Conservation (phyloP, 495 filamentous ascomycete genomes). For the Penicillium longicatenatum region DNA sequence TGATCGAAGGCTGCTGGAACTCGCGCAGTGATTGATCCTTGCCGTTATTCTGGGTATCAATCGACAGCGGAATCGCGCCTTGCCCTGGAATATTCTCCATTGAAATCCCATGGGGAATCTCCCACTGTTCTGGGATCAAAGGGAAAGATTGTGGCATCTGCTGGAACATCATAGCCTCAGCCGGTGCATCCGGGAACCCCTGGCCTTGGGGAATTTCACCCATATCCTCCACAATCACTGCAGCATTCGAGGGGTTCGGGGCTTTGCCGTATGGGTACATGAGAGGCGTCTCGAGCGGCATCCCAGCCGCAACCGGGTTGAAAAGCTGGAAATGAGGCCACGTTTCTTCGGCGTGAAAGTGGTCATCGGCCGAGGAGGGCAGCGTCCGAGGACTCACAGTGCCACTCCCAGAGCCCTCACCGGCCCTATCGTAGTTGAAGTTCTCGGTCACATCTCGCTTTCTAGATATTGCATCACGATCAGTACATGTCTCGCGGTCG, state of each 20-base stretch:
- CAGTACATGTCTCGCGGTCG: not conserved
- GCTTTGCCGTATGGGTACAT: slow-evolving; percentile 44
- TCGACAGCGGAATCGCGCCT: slow-evolving; percentile 23
- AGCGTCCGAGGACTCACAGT: slow-evolving; percentile 46
- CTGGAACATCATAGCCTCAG: slow-evolving; percentile 40
- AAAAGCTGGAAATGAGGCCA: slow-evolving; percentile 47
- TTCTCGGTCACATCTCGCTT: slow-evolving; percentile 37
- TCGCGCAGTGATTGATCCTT: slow-evolving; percentile 27
- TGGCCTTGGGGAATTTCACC: slow-evolving; percentile 38
- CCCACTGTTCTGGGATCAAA: slow-evolving; percentile 39
- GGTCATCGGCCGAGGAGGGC: slow-evolving; percentile 48
- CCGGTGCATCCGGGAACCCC: slow-evolving; percentile 36
- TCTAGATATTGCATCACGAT: slow-evolving; percentile 13
- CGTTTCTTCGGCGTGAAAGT: slow-evolving; percentile 44
- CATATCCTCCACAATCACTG: slow-evolving; percentile 46
- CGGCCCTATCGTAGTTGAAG: slow-evolving; percentile 34
- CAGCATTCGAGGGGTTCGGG: slow-evolving; percentile 26
- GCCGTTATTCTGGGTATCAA: slow-evolving; percentile 26
- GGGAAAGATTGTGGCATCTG: slow-evolving; percentile 39
- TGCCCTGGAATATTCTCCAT: slow-evolving; percentile 28
- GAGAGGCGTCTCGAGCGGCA: slow-evolving; percentile 42
- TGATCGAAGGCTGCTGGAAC: slow-evolving; percentile 30
- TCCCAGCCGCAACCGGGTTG: slow-evolving; percentile 36
- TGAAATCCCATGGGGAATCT: slow-evolving; percentile 21
- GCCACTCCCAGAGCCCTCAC: slow-evolving; percentile 42